Conservation (phyloP, 257 asterid genomes). For the Fraxinus excelsior region DNA sequence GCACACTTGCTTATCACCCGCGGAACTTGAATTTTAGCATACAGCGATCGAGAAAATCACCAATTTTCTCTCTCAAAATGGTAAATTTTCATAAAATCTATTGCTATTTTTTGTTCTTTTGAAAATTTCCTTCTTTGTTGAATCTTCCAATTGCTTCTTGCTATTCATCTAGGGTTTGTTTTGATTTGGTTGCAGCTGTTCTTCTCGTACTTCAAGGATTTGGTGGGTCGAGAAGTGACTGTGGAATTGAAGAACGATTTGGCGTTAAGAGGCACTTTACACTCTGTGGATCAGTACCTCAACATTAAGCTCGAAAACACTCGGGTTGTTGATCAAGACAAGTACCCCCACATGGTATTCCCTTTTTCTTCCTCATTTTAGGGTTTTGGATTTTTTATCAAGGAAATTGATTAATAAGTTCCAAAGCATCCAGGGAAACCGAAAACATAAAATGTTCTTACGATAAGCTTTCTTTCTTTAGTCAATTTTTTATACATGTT, state of each 20-base stretch:
- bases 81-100: not conserved
- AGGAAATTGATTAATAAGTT: not conserved
- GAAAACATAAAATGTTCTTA: not conserved
- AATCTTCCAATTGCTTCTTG: not conserved
- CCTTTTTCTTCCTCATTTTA: not conserved
- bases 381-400: conserved; percentile 23
- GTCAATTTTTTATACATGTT: not conserved
- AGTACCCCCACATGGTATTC: conserved; percentile 91
- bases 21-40: not conserved
- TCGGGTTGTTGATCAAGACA: conserved; percentile 93
- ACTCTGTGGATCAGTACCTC: conserved; percentile 95
- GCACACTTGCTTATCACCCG: not conserved
- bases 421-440: not conserved
- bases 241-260: conserved; percentile 96
- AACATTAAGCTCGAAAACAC: conserved; percentile 93
- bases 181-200: conserved; percentile 63
- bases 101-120: not conserved
- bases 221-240: conserved; percentile 96
- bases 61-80: not conserved
- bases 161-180: not conserved
- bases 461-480: not conserved
- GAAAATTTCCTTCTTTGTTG: not conserved
- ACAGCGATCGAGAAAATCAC: not conserved
- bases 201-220: conserved; percentile 96
- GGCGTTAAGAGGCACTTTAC: conserved; percentile 85